Base-by-base conservation (phyloP, 192 early-diverging fungal species). In the Umbelopsis sp. region DNA sequence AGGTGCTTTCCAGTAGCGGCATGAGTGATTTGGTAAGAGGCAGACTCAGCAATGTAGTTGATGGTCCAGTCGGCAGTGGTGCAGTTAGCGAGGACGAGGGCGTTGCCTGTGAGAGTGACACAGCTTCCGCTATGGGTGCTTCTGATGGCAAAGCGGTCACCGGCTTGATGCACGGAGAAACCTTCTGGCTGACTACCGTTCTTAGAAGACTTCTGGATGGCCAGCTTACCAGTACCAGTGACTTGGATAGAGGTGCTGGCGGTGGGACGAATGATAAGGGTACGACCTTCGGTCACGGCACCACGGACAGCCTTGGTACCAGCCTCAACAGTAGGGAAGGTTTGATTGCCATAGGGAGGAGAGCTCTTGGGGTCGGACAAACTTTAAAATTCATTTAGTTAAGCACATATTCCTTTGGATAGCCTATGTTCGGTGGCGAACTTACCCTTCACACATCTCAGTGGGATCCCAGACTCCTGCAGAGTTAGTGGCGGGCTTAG, bases 221-320 rank as follows among this genome's bases (percentile, higher is more conserved):
- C 65, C 30, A 61, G 33, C 30, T 45, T 23, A 7, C 44, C 44
- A 13, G 1, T 16, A 18, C 9, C 30, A n/a, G 33, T 18, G 18
- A 16, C 55, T 18, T 61, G 55, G 27, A 61, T 25, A 35, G 55
- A 61, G 10, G 55, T 61, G 3, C 15, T 3, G 13, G 25, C 18
- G 13, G 55, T 61, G 10, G 65, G 22, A 11, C 46, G 41, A 0
- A 66, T 18, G 65, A 66, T n/a, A 21, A 66, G 45, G 65, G 4
- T 68, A 25, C 53, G 72, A 33, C 72, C 72, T 37, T 58, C 50
- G 3, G 51, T 58, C 25, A 74, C 21, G 15, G 9, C 45, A 64
- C 72, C 72, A 68, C 72, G 72, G 18, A 74, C 21, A n/a, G 35
- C 20, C 46, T 46, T 44, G 20, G 33, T 61, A 16, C 72, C 72